Conservation (phyloP, 2,329 filamentous ascomycete species). For the Pseudogymnoascus sp. region DNA sequence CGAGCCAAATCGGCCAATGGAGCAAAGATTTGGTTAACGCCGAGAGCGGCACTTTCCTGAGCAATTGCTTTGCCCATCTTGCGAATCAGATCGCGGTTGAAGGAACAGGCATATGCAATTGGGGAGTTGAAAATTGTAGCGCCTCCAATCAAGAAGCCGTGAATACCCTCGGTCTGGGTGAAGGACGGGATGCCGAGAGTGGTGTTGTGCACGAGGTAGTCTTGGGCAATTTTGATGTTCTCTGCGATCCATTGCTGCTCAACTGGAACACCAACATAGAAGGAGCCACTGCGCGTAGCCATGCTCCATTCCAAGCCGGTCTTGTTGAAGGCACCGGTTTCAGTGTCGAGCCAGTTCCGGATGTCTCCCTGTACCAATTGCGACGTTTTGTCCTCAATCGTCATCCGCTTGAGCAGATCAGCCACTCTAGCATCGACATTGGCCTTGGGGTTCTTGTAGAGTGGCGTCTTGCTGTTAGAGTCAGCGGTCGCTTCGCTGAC, state of each 20-base stretch:
- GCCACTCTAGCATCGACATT: constrained; percentile 55
- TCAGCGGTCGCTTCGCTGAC: not conserved
- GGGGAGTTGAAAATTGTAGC: constrained; percentile 75
- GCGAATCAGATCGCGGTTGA: constrained; percentile 54
- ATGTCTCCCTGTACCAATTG: constrained; percentile 65
- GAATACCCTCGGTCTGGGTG: constrained; percentile 66
- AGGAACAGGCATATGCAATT: constrained; percentile 63
- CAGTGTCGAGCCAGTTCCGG: constrained; percentile 64
- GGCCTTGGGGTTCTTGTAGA: constrained; percentile 57
- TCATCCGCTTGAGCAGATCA: constrained; percentile 65
- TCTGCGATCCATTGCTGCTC: constrained; percentile 54
- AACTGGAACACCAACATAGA: constrained; percentile 64
- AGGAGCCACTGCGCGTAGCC: constrained; percentile 41
- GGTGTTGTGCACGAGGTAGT: constrained; percentile 60
- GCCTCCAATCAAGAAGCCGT: constrained; percentile 63
- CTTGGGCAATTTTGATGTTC: constrained; percentile 56
- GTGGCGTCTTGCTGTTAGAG: constrained; percentile 24
- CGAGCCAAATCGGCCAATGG: constrained; percentile 63
- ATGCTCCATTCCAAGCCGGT: constrained; percentile 61
- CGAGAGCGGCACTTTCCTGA: constrained; percentile 56
- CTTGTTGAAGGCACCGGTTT: constrained; percentile 56
- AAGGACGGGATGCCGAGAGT: constrained; percentile 63
- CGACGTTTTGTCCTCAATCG: constrained; percentile 62
- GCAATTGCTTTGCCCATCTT: constrained; percentile 61
- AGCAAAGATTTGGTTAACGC: constrained; percentile 66